Base-by-base conservation (phyloP, 495 filamentous ascomycete genomes). In the Rusavskia elegans region DNA sequence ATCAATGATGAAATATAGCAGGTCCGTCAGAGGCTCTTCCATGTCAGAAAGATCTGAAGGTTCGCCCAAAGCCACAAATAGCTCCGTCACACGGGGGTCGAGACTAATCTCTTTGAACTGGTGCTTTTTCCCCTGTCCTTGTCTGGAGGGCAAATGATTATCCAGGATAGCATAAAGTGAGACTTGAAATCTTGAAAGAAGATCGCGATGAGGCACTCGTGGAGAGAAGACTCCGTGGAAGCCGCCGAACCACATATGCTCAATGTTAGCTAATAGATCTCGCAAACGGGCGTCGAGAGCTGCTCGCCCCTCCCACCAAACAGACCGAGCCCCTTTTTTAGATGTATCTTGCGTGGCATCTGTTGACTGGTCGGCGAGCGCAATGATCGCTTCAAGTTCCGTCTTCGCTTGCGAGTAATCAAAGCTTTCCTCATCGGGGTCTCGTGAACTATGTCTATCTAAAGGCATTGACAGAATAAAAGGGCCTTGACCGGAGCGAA, bases 1-100 rank as follows among this genome's bases (percentile, higher is more conserved):
- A 62, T 98, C 92, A 5, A 97, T 81, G 9, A 97, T 86, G 60
- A 96, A 97, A 64, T 95, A 95, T 0, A 98, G 74, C 45, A 98
- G 68, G 63, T 98, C 92, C 57, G 80, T 85, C 40, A 98, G 63
- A 0, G 81, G 78, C 56, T 97, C 92, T 50, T 94, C 88, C 2
- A 89, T 71, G 53, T 94, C 89, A 46, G 78, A 77, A 1, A 80
- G 75, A 5, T 71, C 69, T 1, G 72, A 76, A 3, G 87, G 76
- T 60, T 86, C 78, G 13, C 87, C 85, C 9, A 97, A 72, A 1
- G 86, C 87, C 53, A 93, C 76, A 56, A 97, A 97, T 16, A 98
- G 68, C 55, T 93, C 87, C 51, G 95, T 64, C 13, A 97, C 82
- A 13, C 71, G 73, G 11, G 64, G 63, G 10, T 66, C 61, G 32